Conservation (phyloP, 257 asterid species). For the Knoxia roxburghii region DNA sequence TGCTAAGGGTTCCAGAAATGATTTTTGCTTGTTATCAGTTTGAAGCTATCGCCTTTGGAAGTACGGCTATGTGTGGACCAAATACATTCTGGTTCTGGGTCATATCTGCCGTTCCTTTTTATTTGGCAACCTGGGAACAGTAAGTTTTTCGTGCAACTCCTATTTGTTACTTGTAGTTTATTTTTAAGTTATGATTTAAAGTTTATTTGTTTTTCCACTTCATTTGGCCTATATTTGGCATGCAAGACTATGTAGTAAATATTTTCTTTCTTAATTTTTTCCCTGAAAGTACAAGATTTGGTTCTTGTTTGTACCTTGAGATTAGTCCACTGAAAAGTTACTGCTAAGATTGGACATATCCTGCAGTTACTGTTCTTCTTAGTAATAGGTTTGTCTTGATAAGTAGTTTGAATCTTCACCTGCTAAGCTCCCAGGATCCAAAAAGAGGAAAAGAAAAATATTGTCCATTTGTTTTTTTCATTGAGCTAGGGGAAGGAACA, state of each 20-base stretch:
- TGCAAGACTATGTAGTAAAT: neutral
- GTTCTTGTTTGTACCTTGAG: neutral
- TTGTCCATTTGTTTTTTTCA: neutral
- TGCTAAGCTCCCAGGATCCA: neutral
- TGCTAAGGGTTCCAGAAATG: slow-evolving; percentile 20
- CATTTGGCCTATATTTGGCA: neutral
- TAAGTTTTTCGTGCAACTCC: slow-evolving; percentile 24
- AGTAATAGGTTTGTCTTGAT: neutral
- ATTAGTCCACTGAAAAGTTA: neutral
- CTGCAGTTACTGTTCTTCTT: neutral
- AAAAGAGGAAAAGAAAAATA: neutral
- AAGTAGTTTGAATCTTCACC: neutral
- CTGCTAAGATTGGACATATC: neutral
- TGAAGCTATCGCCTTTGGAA: slow-evolving; percentile 85
- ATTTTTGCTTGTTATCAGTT: slow-evolving; percentile 38
- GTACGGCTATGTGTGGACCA: slow-evolving; percentile 84
- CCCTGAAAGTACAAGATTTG: neutral
- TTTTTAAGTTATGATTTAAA: neutral
- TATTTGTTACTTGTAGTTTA: neutral
- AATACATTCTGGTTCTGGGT: slow-evolving; percentile 83
- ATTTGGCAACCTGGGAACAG: slow-evolving; percentile 90
- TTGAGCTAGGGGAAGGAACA: neutral
- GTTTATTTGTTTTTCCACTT: neutral
- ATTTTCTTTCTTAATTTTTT: neutral
- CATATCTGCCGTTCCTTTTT: slow-evolving; percentile 81